Base-by-base conservation (phyloP, 306 rosid species). In the Leucaena leucocephala region DNA sequence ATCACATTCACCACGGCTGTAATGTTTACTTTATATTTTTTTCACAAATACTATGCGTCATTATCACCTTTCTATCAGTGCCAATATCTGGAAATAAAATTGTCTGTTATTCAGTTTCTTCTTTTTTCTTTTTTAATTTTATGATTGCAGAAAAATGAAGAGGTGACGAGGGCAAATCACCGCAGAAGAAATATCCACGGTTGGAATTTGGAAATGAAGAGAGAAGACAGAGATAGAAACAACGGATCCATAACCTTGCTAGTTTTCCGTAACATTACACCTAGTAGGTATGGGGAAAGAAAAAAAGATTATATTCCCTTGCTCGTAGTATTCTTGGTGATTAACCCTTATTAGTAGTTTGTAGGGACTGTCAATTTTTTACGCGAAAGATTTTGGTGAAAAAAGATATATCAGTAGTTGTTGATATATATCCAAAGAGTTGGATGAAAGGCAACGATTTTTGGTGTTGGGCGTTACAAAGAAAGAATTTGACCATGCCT, bases 181-280 rank as follows among this genome's bases (percentile, higher is more conserved):
- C 3, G 50, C 35, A 22, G 35, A 40, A 7, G 11, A 44, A 40
- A 40, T 67, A 17, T 67, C 50, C 4, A 0, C 15, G 35, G 19
- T 40, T 43, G 72, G 17, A 9, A 43, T n/a, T 67, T 68, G 72
- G n/a, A 68, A 35, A 68, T 19, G 40, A 22, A 69, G 74, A 69
- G 74, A 42, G 21, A 69, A 22, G 74, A 35, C 40, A 21, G 14
- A 22, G 22, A 13, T 15, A 69, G 54, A 45, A 19, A 69, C 42
- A 69, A 13, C 0, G 21, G 40, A 33, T 69, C 33, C 13, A 2
- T 8, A 6, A 15, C 46, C 48, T 65, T 8, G 33, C 71, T 8
- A 5, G 52, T 68, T 19, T 10, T 54, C 22, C 38, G 49, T 19
- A 43, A 9, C 13, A 42, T 21, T 21, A 40, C 17, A 5, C n/a